phyloP scores from a whole-genome alignment of 176 grass and related monocot species.

The Oryza brachyantha region DNA sequence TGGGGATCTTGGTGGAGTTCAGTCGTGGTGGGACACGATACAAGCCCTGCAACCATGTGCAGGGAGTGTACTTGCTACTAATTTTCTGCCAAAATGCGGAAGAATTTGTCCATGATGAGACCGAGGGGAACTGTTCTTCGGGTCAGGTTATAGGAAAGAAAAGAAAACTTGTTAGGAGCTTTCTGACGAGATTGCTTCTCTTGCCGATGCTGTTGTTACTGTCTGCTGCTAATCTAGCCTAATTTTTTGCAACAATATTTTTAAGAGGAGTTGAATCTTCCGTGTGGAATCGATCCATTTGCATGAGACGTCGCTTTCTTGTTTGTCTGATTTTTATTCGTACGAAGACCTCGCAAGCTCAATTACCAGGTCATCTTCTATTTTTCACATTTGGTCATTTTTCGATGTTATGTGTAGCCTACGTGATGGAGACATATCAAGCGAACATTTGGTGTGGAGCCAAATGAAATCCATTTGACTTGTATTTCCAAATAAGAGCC shows the following conservation, averaged over 20 bases:
- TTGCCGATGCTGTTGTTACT: conserved; percentile 27
- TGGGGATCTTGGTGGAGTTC: background rate
- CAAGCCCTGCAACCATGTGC: conserved; percentile 1
- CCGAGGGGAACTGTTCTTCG: conserved; percentile 18
- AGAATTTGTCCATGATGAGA: conserved; percentile 33
- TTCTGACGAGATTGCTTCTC: conserved; percentile 20
- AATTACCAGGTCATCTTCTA: background rate
- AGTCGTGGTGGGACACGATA: background rate
- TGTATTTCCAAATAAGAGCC: background rate
- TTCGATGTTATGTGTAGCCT: background rate
- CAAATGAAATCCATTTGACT: background rate
- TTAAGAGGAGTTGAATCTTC: conserved; percentile 8
- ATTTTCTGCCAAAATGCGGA: conserved; percentile 33
- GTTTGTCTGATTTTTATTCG: background rate
- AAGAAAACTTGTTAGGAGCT: background rate
- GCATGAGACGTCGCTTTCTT: background rate
- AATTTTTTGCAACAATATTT: conserved; percentile 13
- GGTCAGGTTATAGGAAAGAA: conserved; percentile 25
- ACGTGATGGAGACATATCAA: background rate
- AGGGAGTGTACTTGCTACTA: conserved; percentile 14
- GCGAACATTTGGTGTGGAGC: background rate
- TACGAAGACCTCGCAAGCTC: background rate
- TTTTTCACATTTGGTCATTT: background rate
- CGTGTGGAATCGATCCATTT: background rate
- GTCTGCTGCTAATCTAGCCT: conserved; percentile 36